Conservation (phyloP, 345 rosid genomes). For the Gynandropsis gynandra region DNA sequence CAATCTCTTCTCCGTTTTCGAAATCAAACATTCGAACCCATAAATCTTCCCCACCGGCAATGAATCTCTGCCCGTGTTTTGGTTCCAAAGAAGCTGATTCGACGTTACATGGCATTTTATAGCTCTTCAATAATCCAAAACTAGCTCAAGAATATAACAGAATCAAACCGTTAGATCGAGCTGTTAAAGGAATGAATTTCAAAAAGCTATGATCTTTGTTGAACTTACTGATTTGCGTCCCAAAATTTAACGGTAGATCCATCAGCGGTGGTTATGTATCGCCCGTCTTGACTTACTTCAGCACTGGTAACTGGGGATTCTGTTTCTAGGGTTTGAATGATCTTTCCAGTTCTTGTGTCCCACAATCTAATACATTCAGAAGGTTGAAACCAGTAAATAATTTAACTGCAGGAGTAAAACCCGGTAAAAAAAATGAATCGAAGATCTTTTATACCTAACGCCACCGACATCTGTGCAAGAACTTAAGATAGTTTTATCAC, state of each 20-base stretch:
- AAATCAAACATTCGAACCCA: conserved; percentile 64
- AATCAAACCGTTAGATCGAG: conserved; percentile 11
- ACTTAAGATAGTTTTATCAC: conserved; percentile 90
- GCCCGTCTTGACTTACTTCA: conserved; percentile 93
- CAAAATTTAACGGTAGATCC: conserved; percentile 92
- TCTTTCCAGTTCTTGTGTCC: conserved; percentile 83
- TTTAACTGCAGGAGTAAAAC: background rate
- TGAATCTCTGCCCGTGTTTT: conserved; percentile 43
- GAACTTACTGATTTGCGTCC: conserved; percentile 93
- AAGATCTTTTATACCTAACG: conserved; percentile 47
- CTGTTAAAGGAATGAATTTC: conserved; percentile 6
- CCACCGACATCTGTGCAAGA: conserved; percentile 85
- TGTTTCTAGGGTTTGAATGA: conserved; percentile 79
- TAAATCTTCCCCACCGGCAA: conserved; percentile 69
- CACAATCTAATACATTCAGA: conserved; percentile 48
- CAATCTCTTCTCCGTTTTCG: conserved; percentile 60
- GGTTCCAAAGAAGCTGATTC: conserved; percentile 77
- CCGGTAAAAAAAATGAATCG: background rate
- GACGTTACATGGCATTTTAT: conserved; percentile 72
- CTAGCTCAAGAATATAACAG: conserved; percentile 28
- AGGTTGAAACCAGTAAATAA: conserved; percentile 9
- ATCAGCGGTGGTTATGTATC: conserved; percentile 88
- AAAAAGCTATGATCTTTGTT: background rate
- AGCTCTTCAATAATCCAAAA: conserved; percentile 85
- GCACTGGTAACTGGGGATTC: conserved; percentile 83